phyloP scores from a whole-genome alignment of 2,329 filamentous ascomycete genomes.

The Alternaria tenuissima region DNA sequence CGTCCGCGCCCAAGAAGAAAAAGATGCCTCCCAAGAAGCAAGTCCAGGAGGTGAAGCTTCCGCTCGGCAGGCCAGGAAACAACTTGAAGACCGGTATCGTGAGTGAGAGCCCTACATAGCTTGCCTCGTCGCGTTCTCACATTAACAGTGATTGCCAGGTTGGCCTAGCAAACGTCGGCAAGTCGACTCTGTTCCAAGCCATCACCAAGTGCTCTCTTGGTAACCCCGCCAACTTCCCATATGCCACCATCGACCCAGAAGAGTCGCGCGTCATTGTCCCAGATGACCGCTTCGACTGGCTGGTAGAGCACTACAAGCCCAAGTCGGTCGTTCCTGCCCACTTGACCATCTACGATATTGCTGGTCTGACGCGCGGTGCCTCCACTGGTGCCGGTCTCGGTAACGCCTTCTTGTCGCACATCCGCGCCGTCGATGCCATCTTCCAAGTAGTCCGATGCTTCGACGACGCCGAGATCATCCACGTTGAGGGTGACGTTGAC shows the following conservation, averaged over 20 bases:
- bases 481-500: conserved; percentile 98
- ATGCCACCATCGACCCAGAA: conserved; percentile 98
- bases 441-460: conserved; percentile 97
- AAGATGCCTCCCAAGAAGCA: conserved; percentile 97
- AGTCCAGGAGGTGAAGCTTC: conserved; percentile 92
- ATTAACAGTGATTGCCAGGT: conserved; percentile 70
- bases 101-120: conserved; percentile 67
- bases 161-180: conserved; percentile 98
- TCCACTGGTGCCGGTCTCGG: conserved; percentile 97
- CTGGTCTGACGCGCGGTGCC: conserved; percentile 92
- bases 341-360: conserved; percentile 98
- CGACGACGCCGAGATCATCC: conserved; percentile 99
- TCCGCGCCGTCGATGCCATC: conserved; percentile 96
- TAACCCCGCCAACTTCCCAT: conserved; percentile 99
- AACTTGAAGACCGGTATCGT: conserved; percentile 98
- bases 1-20: conserved; percentile 65
- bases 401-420: conserved; percentile 98
- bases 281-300: conserved; percentile 95
- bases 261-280: conserved; percentile 97
- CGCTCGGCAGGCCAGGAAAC: conserved; percentile 95
- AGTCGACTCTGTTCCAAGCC: conserved; percentile 99
- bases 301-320: conserved; percentile 95
- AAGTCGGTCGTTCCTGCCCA: conserved; percentile 98
- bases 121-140: conserved; percentile 46
- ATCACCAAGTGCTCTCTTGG: conserved; percentile 97